Evolutionary conservation across 208 protist species (phyloP).

Genomic region (Acanthamoeba culbertsoni): DNA sequence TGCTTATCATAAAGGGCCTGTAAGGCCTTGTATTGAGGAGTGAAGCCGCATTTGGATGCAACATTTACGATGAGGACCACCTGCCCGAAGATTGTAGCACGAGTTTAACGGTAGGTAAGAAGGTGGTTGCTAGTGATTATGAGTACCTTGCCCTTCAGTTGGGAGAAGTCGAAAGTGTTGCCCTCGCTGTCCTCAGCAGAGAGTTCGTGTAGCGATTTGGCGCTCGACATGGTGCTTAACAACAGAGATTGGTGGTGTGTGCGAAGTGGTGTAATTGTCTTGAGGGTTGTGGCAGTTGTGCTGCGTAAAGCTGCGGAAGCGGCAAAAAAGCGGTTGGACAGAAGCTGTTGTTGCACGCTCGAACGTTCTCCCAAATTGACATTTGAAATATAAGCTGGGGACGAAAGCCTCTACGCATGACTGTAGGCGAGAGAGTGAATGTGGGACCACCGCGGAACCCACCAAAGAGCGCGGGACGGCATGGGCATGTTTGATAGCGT

Average conservation of each 20-base stretch:
- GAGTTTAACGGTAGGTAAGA: not conserved
- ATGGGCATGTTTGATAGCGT: too few relatives aligned
- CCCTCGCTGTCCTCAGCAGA: slow-evolving; percentile 48
- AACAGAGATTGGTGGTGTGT: not conserved
- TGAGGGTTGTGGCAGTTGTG: not conserved
- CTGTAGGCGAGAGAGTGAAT: too few relatives aligned
- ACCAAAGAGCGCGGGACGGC: too few relatives aligned
- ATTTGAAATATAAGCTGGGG: too few relatives aligned
- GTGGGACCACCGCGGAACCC: too few relatives aligned
- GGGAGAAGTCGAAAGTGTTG: slow-evolving; percentile 16
- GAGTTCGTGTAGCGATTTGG: slow-evolving; percentile 38
- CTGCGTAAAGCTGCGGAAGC: not conserved
- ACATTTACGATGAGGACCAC: slow-evolving; percentile 62
- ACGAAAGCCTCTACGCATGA: too few relatives aligned
- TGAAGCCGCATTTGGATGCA: slow-evolving; percentile 63
- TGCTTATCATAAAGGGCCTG: slow-evolving; percentile 58
- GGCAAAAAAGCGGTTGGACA: not conserved
- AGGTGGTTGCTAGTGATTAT: not conserved
- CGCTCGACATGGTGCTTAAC: not conserved
- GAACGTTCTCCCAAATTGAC: too few relatives aligned
- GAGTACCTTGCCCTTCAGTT: slow-evolving; percentile 45
- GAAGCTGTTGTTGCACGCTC: too few relatives aligned
- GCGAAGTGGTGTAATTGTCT: not conserved
- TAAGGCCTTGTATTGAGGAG: slow-evolving; percentile 56
- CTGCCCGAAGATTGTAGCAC: not conserved